Evolutionary conservation across 805 yeast genomes (phyloP), one percentile per base, ranked within the genome.

Genomic region (Metschnikowia shivogae): DNA sequence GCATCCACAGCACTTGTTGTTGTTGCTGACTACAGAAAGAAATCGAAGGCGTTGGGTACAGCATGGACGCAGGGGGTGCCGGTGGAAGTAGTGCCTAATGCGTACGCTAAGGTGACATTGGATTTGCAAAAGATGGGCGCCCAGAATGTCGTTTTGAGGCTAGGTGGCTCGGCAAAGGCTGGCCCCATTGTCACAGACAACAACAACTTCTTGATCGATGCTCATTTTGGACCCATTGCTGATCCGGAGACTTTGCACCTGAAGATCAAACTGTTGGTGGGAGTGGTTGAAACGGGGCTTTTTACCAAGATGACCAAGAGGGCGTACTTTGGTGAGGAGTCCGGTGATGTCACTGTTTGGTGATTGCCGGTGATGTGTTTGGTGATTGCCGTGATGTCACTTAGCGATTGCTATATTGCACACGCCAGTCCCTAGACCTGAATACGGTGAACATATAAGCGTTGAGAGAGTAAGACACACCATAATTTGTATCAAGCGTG

Each of bases 141-240:
- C 27, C 67, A 71, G 42, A 70, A 64, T 2, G 81, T 89, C 17
- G 67, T 60, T 5, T 76, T 89, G 57, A 81, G 99, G 65, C 84
- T 84, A 54, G 98, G 98, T 42, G 89, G 87, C 11, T 70, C 82
- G 40, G 90, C 95, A 26, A 93, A 93, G 68, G 99, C 99, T 8
- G 99, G 99, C 24, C 98, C 99, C 9, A 83, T 89, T 19, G 85
- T 93, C 53, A 92, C 99, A 27, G 99, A 93, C 65, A 93, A 93
- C 68, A 89, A 90, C 65, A 93, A 90, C 65, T 88, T 89, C 62
- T 77, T 93, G 52, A 80, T 93, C 49, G 99, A 93, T 66, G 95
- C 96, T 28, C 88, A 89, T 61, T 92, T 93, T 60, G 97, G 96
- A 35, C 78, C 77, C 48, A 80, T 93, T 42, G 64, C 71, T 35